These are phyloP conservation scores for Pyrenophora teres DNA, from an alignment of 2,329 filamentous ascomycete genomes.

Conservation along the genomic window DNA sequence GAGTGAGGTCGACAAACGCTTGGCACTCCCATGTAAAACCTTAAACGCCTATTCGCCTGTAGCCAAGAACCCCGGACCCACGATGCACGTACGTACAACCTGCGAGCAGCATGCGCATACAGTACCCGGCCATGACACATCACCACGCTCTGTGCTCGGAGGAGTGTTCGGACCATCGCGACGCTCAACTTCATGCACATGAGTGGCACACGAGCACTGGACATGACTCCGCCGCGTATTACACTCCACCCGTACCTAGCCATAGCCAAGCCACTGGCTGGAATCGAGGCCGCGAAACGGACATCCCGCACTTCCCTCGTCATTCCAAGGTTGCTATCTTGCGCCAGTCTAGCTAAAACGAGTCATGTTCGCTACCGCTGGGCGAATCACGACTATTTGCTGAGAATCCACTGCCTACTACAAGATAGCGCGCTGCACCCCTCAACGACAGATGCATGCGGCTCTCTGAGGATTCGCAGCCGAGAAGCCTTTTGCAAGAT, in stretches of 20 bases:
- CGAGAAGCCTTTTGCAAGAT: neutral
- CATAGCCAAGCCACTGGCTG: constrained; percentile 9
- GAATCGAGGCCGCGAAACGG: neutral
- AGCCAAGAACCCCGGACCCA: neutral
- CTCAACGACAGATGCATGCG: constrained; percentile 20
- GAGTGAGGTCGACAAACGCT: constrained; percentile 14
- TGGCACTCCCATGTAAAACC: constrained; percentile 4
- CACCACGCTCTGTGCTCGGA: neutral
- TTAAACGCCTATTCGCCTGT: constrained; percentile 5
- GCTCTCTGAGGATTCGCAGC: constrained; percentile 9
- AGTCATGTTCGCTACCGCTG: constrained; percentile 10
- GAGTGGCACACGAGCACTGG: constrained; percentile 5
- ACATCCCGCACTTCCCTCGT: constrained; percentile 18
- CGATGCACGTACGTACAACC: neutral
- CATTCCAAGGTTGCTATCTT: constrained; percentile 16
- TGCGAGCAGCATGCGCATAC: neutral
- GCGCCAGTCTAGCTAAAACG: constrained; percentile 26
- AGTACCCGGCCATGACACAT: neutral
- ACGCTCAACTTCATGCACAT: neutral
- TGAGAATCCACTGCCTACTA: constrained; percentile 19
- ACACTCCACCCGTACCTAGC: neutral
- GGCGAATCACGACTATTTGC: constrained; percentile 38
- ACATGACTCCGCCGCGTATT: neutral
- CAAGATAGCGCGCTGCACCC: constrained; percentile 22
- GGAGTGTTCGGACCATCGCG: constrained; percentile 8